A percentile compares a stretch with the other conserved stretches of the same genome.
phyloP scores from a whole-genome alignment of 306 rosid species.

The Cicer yamashitae region DNA sequence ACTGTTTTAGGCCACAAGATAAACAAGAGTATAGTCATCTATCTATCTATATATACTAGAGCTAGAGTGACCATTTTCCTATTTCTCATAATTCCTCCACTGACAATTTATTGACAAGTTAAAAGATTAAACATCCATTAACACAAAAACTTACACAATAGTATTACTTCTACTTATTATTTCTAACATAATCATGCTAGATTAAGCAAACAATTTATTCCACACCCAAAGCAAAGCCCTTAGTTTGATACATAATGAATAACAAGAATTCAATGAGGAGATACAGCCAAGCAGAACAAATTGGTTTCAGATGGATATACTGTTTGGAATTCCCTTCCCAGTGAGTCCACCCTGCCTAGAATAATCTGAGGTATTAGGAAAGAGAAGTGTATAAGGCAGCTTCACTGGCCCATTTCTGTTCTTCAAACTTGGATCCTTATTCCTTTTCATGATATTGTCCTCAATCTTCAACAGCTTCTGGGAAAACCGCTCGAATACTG shows the following conservation, averaged over 20 bases:
- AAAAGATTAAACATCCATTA: too few relatives aligned
- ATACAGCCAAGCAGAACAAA: neutral
- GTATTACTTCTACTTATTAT: too few relatives aligned
- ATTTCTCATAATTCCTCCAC: neutral
- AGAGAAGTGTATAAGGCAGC: slow-evolving; percentile 77
- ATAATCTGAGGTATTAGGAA: slow-evolving; percentile 77
- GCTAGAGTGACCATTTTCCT: neutral
- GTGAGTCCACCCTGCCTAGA: slow-evolving; percentile 77
- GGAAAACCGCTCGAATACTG: slow-evolving; percentile 69
- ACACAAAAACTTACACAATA: too few relatives aligned
- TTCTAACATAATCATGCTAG: too few relatives aligned
- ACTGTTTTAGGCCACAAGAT: too few relatives aligned
- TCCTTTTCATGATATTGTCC: slow-evolving; percentile 59
- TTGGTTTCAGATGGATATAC: slow-evolving; percentile 67
- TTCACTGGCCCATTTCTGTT: slow-evolving; percentile 82
- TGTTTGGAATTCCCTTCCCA: slow-evolving; percentile 95
- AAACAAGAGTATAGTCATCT: too few relatives aligned
- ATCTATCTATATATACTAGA: too few relatives aligned
- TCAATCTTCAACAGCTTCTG: slow-evolving; percentile 64
- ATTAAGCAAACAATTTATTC: neutral
- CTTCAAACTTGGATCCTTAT: slow-evolving; percentile 62
- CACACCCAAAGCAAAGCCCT: neutral
- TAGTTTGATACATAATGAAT: neutral
- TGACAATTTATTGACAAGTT: neutral
- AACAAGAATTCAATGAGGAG: neutral